Base-by-base conservation (phyloP, 768 basidiomycete species). In the Serendipita indica region DNA sequence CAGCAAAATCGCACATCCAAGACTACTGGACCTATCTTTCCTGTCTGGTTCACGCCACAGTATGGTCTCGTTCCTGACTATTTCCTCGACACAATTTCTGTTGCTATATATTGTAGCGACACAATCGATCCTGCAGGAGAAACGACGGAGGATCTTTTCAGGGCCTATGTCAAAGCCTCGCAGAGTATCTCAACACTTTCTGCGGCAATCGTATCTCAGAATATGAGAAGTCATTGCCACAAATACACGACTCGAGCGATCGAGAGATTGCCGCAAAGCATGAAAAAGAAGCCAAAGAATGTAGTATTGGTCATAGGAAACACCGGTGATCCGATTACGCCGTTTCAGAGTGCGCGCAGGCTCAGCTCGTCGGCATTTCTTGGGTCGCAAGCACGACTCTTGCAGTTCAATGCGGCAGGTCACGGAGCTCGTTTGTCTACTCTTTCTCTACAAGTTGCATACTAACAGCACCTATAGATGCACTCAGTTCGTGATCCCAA, bases 281-380 rank as follows among this genome's bases (percentile, higher is more conserved):
- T 54, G 49, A 54, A 20, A 10, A 54, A 25, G 30, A 54, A 54
- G 22, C 49, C 49, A 1, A 54, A 54, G 49, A 54, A 54, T 30
- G 22, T 54, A 18, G 49, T 54, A 4, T 30, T 54, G 20, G 49
- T 54, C 49, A 54, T 54, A 7, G 49, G 3, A 32, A 54, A 54
- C 30, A n/a, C 10, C 4, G 49, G 20, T 4, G 49, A 54, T 54
- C 49, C 49, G 16, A 13, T 27, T 12, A 54, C 49, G 30, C 49
- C 49, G 22, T 54, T 22, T 27, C 20, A 27, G n/a, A 54, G 22
- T 54, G 49, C 49, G 30, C 49, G 30, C 7, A 18, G 30, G 10
- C 30, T 54, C 22, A 28, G 20, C 3, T 54, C 49, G 10, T 27
- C 20, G 20, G 30, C 20, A 16, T 27, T 25, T 10, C 2, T 54